Percentiles rank a stretch among this genome's conserved stretches.
Evolutionary conservation across 2,329 filamentous ascomycete species (phyloP).

Genomic region (Colletotrichum horii): DNA sequence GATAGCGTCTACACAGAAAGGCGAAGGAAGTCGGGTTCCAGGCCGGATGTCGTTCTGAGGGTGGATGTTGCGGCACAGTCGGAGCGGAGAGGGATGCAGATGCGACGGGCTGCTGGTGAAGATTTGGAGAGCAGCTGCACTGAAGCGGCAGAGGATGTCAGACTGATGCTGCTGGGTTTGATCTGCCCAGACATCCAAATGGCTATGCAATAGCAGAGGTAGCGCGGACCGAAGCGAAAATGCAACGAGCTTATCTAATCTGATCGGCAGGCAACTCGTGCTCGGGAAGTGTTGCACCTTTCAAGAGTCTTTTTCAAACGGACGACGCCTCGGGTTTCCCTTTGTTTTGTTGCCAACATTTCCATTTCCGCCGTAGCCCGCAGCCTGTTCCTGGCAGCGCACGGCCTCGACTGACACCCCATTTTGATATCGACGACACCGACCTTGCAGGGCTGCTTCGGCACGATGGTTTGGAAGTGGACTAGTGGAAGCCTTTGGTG

Average conservation of each 20-base stretch:
- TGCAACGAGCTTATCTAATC: constrained; percentile 7
- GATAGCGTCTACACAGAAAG: neutral
- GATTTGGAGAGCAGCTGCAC: neutral
- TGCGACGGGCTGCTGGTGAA: neutral
- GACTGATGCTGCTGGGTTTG: neutral
- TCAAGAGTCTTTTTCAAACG: neutral
- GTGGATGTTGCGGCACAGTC: neutral
- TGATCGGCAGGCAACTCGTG: neutral
- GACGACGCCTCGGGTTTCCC: neutral
- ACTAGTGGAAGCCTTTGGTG: neutral
- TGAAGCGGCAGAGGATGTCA: neutral
- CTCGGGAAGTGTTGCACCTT: neutral
- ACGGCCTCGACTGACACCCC: neutral
- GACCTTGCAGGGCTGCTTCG: neutral
- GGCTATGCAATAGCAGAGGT: neutral
- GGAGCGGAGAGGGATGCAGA: neutral
- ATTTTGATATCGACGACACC: neutral
- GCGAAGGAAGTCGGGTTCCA: neutral
- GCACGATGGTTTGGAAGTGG: neutral
- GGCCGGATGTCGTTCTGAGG: neutral
- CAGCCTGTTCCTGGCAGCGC: neutral
- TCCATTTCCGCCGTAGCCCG: neutral
- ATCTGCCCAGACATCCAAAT: neutral
- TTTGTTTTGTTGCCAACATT: neutral
- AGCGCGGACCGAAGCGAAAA: neutral